Conservation (phyloP, 768 basidiomycete species). For the Tricholoma saponaceum region DNA sequence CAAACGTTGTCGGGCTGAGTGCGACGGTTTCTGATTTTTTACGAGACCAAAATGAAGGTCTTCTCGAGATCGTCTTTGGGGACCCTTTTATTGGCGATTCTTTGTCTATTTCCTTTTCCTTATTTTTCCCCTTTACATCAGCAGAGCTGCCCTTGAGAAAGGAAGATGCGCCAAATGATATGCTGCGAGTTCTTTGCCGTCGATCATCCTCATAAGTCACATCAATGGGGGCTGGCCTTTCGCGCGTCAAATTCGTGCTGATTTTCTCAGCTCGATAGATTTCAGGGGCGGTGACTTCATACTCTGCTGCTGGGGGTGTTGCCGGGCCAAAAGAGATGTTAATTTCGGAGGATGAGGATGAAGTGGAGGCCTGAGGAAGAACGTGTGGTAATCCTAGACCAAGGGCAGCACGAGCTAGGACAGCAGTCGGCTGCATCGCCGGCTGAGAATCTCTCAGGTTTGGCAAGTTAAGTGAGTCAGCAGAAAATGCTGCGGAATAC, state of each 20-base stretch:
- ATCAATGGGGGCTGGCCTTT: conserved; percentile 11
- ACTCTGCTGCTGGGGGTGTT: conserved; percentile 15
- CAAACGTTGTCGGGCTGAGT: conserved; percentile 3
- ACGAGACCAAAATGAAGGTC: conserved; percentile 66
- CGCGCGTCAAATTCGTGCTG: conserved; percentile 35
- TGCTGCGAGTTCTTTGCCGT: conserved; percentile 42
- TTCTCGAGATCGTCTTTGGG: conserved; percentile 45
- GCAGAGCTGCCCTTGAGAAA: conserved; percentile 31
- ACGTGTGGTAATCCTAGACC: conserved; percentile 57
- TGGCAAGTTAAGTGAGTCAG: conserved; percentile 7
- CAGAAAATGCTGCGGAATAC: conserved; percentile 18
- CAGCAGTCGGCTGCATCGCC: conserved; percentile 28
- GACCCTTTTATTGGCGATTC: not conserved
- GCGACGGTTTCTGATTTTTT: conserved; percentile 33
- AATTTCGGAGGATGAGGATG: conserved; percentile 43
- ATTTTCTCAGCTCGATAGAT: conserved; percentile 51
- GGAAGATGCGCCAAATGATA: conserved; percentile 51
- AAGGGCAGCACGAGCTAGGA: conserved; percentile 52
- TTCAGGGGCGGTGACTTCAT: conserved; percentile 13
- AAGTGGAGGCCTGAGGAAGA: conserved; percentile 37
- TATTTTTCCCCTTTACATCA: conserved; percentile 44
- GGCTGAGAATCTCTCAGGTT: conserved; percentile 6
- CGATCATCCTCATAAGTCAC: conserved; percentile 9
- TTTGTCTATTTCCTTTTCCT: conserved; percentile 28
- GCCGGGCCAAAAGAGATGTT: conserved; percentile 41